phyloP scores from a whole-genome alignment of 2,329 filamentous ascomycete species.

The Fusarium lateritium region DNA sequence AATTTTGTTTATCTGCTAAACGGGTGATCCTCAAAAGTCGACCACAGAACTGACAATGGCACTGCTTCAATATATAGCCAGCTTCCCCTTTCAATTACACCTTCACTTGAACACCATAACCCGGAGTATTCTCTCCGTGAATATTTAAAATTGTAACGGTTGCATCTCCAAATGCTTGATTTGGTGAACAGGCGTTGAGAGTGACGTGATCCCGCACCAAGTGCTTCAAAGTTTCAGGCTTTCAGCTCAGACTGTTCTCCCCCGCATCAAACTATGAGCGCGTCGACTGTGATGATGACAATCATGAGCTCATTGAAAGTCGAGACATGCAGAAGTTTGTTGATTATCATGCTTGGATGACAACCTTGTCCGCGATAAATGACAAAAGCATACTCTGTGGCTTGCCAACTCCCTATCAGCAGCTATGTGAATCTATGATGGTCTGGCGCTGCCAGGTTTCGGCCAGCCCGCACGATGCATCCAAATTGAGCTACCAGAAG shows the following conservation, averaged over 20 bases:
- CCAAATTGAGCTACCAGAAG: not conserved
- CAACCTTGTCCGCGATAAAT: not conserved
- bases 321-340: not conserved
- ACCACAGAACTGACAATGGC: not conserved
- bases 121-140: not conserved
- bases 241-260: not conserved
- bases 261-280: not conserved
- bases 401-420: not conserved
- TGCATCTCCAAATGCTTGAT: not conserved
- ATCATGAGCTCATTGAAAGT: not conserved
- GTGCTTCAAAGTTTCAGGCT: too few species aligned
- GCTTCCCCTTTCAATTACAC: not conserved
- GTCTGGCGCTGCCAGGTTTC: not conserved
- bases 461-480: not conserved
- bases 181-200: not conserved
- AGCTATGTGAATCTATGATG: not conserved
- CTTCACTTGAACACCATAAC: not conserved
- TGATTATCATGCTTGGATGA: not conserved
- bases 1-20: not conserved
- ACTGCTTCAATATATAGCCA: not conserved
- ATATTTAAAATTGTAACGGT: not conserved
- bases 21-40: too few species aligned
- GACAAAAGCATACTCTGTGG: not conserved
- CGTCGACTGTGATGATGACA: not conserved
- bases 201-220: slow-evolving; percentile 8